Evolutionary conservation across 202 grass and related monocot genomes (phyloP).

Genomic region (Dendrocalamus latiflorus): DNA sequence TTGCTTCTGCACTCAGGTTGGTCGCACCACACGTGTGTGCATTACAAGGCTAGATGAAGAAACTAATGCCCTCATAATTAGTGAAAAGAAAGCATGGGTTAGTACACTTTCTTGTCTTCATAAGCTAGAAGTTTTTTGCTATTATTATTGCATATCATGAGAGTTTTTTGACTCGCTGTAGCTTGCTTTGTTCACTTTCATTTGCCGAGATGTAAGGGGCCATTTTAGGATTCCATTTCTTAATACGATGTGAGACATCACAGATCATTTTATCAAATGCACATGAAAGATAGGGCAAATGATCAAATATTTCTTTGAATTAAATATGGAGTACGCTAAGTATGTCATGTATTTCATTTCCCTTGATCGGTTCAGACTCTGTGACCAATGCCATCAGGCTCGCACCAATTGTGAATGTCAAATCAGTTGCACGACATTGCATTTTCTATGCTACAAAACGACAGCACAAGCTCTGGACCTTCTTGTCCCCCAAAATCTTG

Average conservation of each 20-base stretch:
- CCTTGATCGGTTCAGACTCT: background rate
- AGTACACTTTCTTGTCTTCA: constrained; percentile 29
- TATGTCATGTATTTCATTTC: background rate
- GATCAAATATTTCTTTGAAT: background rate
- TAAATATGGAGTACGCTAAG: background rate
- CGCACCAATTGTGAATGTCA: background rate
- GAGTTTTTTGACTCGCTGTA: too few species aligned
- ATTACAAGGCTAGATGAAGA: constrained; percentile 70
- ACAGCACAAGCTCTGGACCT: background rate
- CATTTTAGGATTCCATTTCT: too few species aligned
- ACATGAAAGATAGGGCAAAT: too few species aligned
- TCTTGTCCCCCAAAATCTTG: background rate
- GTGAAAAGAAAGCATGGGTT: constrained; percentile 93
- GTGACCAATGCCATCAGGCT: background rate
- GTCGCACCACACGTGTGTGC: constrained; percentile 46
- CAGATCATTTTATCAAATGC: too few species aligned
- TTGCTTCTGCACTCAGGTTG: constrained; percentile 43
- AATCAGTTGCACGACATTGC: background rate
- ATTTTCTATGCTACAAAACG: background rate
- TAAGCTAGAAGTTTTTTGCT: background rate
- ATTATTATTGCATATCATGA: background rate
- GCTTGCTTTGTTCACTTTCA: too few species aligned
- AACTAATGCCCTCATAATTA: constrained; percentile 82
- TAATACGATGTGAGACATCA: too few species aligned
- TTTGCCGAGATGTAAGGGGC: too few species aligned